phyloP scores from a whole-genome alignment of 805 yeast species.

The Yamadazyma sp. region DNA sequence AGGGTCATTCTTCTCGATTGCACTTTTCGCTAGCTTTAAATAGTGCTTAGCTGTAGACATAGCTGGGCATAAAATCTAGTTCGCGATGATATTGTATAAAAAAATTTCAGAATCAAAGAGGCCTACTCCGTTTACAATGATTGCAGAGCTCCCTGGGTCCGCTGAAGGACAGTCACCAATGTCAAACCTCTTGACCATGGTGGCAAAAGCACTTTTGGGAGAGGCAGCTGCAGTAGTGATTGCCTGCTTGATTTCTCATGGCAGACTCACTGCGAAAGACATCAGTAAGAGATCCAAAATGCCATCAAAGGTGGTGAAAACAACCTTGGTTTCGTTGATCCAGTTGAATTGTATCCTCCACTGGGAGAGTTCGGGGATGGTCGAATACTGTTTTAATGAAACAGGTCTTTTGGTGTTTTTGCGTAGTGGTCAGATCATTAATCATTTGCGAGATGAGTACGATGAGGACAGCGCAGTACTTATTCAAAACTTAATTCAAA shows the following conservation, averaged over 20 bases:
- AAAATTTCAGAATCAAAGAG: constrained; percentile 3
- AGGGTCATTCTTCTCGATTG: constrained; percentile 56
- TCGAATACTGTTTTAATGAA: constrained; percentile 61
- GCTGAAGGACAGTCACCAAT: constrained; percentile 60
- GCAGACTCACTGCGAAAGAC: constrained; percentile 61
- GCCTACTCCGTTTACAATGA: constrained; percentile 2
- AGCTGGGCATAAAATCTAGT: not conserved
- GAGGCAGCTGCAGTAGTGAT: constrained; percentile 68
- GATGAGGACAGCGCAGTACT: constrained; percentile 54
- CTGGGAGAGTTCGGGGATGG: constrained; percentile 41
- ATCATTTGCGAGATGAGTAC: constrained; percentile 47
- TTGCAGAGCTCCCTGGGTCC: constrained; percentile 15
- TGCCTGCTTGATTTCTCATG: constrained; percentile 61
- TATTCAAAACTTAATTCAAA: constrained; percentile 64
- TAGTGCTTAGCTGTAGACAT: constrained; percentile 24
- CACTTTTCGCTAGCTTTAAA: constrained; percentile 43
- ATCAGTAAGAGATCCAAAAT: constrained; percentile 48
- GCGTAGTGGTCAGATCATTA: constrained; percentile 75
- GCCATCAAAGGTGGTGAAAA: constrained; percentile 52
- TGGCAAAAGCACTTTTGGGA: constrained; percentile 61
- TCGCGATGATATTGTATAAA: constrained; percentile 5
- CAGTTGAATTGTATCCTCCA: constrained; percentile 76
- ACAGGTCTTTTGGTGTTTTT: constrained; percentile 62
- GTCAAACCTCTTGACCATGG: constrained; percentile 55
- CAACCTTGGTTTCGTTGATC: constrained; percentile 70